phyloP scores from a whole-genome alignment of 2,329 filamentous ascomycete species.

The Sarocladiaceae sp. region DNA sequence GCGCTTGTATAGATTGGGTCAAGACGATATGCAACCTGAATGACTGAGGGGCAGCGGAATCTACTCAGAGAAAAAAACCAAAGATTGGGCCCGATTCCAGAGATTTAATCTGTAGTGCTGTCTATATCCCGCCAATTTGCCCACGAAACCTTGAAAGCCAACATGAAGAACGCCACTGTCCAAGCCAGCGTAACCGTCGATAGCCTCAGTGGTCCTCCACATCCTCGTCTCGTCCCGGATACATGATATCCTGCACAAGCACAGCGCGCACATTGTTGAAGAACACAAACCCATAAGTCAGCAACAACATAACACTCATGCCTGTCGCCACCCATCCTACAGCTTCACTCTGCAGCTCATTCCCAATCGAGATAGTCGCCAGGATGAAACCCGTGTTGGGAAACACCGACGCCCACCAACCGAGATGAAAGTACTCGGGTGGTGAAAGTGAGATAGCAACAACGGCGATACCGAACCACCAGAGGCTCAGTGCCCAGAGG shows the following conservation, averaged over 20 bases:
- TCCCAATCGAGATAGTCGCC: slow-evolving; percentile 50
- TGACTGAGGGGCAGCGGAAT: too few species aligned
- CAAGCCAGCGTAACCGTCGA: background rate
- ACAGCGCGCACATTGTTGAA: slow-evolving; percentile 42
- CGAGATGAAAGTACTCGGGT: slow-evolving; percentile 45
- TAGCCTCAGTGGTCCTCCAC: slow-evolving; percentile 38
- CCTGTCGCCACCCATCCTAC: slow-evolving; percentile 45
- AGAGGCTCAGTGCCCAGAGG: slow-evolving; percentile 60
- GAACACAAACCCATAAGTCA: slow-evolving; percentile 26
- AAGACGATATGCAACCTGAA: too few species aligned
- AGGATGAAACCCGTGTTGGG: slow-evolving; percentile 58
- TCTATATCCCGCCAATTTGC: background rate
- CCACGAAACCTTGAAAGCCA: background rate
- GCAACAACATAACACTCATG: slow-evolving; percentile 37
- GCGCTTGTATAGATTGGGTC: too few species aligned
- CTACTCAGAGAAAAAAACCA: too few species aligned
- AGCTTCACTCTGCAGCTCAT: slow-evolving; percentile 38
- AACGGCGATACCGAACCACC: slow-evolving; percentile 48
- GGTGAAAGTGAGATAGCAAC: slow-evolving; percentile 5
- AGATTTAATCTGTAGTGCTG: background rate
- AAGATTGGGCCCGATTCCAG: too few species aligned
- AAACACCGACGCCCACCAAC: slow-evolving; percentile 63
- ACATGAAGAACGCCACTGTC: background rate
- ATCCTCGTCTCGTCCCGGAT: slow-evolving; percentile 51
- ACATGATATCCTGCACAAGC: slow-evolving; percentile 50